Base-by-base conservation (phyloP, 441 rosid genomes). In the California macrophylla region DNA sequence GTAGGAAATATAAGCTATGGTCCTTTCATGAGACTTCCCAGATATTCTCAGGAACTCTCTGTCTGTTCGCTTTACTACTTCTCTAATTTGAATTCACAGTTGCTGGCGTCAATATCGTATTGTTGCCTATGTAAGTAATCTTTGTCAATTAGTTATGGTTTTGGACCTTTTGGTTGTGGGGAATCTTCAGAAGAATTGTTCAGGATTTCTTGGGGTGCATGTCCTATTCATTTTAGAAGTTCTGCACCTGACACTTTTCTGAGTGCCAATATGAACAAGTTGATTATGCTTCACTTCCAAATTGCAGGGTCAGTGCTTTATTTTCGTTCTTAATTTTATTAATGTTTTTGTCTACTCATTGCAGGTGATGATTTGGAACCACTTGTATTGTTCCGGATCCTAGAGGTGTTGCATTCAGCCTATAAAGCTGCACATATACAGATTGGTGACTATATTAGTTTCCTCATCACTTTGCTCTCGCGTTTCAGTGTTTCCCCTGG, bases 41-140 rank as follows among this genome's bases (percentile, higher is more conserved):
- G 75, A 78, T 89, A 84, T 77, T 76, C 75, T 71, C 98, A 92
- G 81, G 94, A 90, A 71, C 79, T 90, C 69, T 75, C 97, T 28
- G 69, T 89, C 63, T 82, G 82, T 73, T 80, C 90, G 80, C 89
- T 92, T 45, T 87, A 80, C 79, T 92, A 90, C 77, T 92, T 90
- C 75, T 76, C 92, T 47, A 77, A 72, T 68, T 71, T 92, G 77
- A 85, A 82, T 64, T 66, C 81, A 42, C 56, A 56, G 68, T 56
- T 87, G 69, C 83, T 94, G 85, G 80, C 82, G 66, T 82, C 99
- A 16, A 69, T 92, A 75, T 78, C 82, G 72, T 80, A 77, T 9
- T 92, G 90, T 81, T 94, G 89, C 82, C 77, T 92, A 20, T 67
- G 97, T 94, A 84, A 72, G 96, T 82, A 29, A 58, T 68, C 15